phyloP scores from a whole-genome alignment of 331 rosid species.

The Cydonia oblonga region DNA sequence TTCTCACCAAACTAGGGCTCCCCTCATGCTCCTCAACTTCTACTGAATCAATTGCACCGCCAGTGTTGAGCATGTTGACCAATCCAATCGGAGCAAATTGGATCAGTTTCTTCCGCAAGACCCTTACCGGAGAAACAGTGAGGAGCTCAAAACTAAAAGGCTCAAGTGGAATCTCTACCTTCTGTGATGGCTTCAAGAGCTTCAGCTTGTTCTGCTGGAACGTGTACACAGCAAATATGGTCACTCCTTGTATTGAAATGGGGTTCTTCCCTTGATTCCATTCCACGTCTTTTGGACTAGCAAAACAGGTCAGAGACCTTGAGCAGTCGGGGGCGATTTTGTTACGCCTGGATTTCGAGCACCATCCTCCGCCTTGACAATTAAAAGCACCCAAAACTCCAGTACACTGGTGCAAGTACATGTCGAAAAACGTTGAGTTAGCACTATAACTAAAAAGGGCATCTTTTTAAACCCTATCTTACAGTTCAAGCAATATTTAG shows the following conservation, averaged over 20 bases:
- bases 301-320: constrained; percentile 22
- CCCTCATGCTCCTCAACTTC: constrained; percentile 25
- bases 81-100: constrained; percentile 59
- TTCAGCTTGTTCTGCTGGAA: constrained; percentile 32
- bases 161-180: constrained; percentile 32
- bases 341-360: constrained; percentile 40
- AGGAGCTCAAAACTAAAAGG: constrained; percentile 50
- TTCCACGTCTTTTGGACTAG: constrained; percentile 48
- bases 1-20: constrained; percentile 6
- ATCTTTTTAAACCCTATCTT: too few relatives aligned
- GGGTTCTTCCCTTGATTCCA: constrained; percentile 39
- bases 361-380: constrained; percentile 85
- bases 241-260: constrained; percentile 25
- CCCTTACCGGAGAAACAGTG: constrained; percentile 36
- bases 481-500: background rate
- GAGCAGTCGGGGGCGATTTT: constrained; percentile 32
- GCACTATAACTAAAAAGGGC: background rate
- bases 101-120: constrained; percentile 15
- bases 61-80: constrained; percentile 56
- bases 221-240: constrained; percentile 43
- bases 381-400: constrained; percentile 57
- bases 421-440: background rate
- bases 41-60: constrained; percentile 39
- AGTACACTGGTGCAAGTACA: constrained; percentile 24
- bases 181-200: constrained; percentile 32